Evolutionary conservation across 1,284 basidiomycete species (phyloP).

Genomic region (Rhodotorula sp.): DNA sequence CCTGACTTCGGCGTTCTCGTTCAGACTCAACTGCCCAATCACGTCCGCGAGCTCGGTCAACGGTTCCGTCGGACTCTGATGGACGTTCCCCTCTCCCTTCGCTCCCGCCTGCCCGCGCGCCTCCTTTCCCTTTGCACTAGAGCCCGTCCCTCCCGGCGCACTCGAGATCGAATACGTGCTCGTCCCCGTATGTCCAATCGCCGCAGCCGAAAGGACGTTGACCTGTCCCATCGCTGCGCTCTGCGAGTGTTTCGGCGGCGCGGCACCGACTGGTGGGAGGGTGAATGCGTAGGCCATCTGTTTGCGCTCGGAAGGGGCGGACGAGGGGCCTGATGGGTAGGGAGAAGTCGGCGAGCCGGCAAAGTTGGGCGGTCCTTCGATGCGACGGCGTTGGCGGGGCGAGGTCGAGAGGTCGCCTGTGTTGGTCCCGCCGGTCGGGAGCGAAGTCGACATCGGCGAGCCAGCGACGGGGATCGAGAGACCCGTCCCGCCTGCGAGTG

Average conservation of each 20-base stretch:
- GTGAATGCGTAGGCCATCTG: conserved; percentile 33
- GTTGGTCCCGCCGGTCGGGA: background rate
- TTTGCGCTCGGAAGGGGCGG: conserved; percentile 9
- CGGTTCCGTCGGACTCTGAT: conserved; percentile 5
- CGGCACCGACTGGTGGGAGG: conserved; percentile 13
- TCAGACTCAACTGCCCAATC: conserved; percentile 75
- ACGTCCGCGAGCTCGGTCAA: conserved; percentile 61
- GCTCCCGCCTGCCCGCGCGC: background rate
- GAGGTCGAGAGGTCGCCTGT: conserved; percentile 4
- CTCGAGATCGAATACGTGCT: conserved; percentile 32
- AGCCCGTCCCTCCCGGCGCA: background rate
- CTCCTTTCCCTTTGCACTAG: background rate
- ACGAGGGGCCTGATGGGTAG: background rate
- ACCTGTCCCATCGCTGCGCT: background rate
- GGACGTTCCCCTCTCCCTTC: conserved; percentile 2
- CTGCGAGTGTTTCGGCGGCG: conserved; percentile 3
- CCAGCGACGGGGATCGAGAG: conserved; percentile 2
- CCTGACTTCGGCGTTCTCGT: conserved; percentile 73
- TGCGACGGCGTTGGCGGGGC: conserved; percentile 25
- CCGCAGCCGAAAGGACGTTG: conserved; percentile 13
- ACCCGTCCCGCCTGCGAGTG: background rate
- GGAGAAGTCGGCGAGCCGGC: background rate
- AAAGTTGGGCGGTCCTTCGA: conserved; percentile 11
- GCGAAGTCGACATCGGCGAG: background rate
- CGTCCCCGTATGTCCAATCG: conserved; percentile 42